These are phyloP conservation scores for Erysimum cheiri DNA, from an alignment of 441 rosid genomes.

Conservation along the genomic window DNA sequence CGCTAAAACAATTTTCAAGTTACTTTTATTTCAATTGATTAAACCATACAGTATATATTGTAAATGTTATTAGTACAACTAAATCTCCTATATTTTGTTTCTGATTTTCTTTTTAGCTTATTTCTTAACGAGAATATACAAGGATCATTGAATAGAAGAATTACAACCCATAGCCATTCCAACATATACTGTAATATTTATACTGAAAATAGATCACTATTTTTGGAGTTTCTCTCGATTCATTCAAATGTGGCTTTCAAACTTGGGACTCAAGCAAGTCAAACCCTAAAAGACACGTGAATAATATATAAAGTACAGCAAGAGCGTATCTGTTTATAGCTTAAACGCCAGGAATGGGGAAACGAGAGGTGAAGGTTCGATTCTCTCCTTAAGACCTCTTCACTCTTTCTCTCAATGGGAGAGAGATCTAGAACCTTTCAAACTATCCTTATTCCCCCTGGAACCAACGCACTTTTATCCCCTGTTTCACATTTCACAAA, in stretches of 20 bases:
- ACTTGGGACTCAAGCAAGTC: constrained; percentile 34
- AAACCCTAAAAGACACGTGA: neutral
- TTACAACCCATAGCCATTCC: neutral
- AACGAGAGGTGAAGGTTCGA: constrained; percentile 76
- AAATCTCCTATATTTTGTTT: no score
- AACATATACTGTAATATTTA: neutral
- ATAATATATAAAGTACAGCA: constrained; percentile 10
- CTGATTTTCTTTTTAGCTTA: no score
- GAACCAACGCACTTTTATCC: constrained; percentile 86
- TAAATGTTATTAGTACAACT: no score
- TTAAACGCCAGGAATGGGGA: constrained; percentile 82
- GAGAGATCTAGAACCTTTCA: constrained; percentile 74
- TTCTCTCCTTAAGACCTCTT: constrained; percentile 57
- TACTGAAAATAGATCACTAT: neutral
- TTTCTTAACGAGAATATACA: neutral
- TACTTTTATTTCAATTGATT: no score
- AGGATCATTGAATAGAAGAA: neutral
- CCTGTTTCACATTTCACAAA: constrained; percentile 51
- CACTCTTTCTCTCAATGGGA: constrained; percentile 59
- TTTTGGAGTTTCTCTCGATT: neutral
- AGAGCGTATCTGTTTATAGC: neutral
- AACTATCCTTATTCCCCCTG: constrained; percentile 89
- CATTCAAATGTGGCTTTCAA: neutral
- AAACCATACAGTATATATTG: no score
- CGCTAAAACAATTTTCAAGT: constrained; percentile 19